phyloP scores from a whole-genome alignment of 371 early-diverging fungal species.

The Mortierella sp. region DNA sequence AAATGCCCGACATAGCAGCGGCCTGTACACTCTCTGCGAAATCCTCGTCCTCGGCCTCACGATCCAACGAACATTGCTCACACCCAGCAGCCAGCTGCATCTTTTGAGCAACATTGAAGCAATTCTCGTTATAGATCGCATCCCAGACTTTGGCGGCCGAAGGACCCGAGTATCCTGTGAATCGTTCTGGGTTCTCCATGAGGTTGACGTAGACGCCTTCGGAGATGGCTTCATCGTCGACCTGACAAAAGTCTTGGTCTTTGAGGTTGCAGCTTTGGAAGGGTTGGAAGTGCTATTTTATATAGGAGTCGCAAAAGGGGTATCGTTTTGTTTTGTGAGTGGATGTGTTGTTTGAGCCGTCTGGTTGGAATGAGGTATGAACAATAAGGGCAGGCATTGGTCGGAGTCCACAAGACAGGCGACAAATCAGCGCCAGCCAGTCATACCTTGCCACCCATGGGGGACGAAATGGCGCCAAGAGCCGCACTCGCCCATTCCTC shows the following conservation, averaged over 20 bases:
- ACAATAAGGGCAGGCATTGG: background rate
- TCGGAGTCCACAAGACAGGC: background rate
- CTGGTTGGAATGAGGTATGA: background rate
- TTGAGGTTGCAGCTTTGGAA: constrained; percentile 73
- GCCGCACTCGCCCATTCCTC: constrained; percentile 64
- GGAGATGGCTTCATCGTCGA: constrained; percentile 84
- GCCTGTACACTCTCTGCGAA: background rate
- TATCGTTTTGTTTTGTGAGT: no score
- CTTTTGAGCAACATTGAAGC: constrained; percentile 81
- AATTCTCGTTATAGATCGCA: constrained; percentile 94
- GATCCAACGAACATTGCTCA: constrained; percentile 16
- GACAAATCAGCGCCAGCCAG: background rate
- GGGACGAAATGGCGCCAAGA: constrained; percentile 66
- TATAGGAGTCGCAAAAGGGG: no score
- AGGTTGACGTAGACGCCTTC: constrained; percentile 91
- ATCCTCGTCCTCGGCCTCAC: background rate
- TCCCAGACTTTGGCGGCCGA: constrained; percentile 91
- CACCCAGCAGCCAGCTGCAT: constrained; percentile 50
- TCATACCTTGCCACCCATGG: constrained; percentile 65
- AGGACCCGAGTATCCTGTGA: constrained; percentile 93
- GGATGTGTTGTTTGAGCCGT: background rate
- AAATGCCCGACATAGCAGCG: background rate
- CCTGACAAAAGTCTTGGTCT: constrained; percentile 90
- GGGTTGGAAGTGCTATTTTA: constrained; percentile 62
- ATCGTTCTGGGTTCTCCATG: constrained; percentile 92